Conservation (phyloP, 1,139 yeast genomes). For the Wickerhamomyces sp. region DNA sequence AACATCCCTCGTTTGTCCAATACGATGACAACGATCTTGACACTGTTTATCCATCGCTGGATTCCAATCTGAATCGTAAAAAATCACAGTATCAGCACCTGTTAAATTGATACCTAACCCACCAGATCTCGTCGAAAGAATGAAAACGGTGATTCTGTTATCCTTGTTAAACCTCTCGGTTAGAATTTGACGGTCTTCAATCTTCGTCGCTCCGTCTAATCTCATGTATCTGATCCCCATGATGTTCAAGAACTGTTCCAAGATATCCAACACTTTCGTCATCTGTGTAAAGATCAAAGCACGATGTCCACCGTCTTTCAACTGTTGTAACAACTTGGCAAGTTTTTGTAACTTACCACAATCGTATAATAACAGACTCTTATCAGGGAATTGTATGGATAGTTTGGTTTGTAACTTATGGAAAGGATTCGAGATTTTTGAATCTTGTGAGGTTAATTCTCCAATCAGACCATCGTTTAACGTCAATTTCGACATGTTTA, state of each 20-base stretch:
- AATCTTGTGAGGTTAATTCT: conserved; percentile 10
- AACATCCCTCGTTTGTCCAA: conserved; percentile 97
- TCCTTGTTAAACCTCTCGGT: conserved; percentile 93
- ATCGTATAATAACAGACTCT: conserved; percentile 84
- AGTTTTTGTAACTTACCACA: conserved; percentile 93
- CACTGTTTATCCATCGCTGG: conserved; percentile 99
- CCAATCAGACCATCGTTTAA: conserved; percentile 17
- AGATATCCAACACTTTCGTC: conserved; percentile 91
- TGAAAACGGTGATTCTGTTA: conserved; percentile 81
- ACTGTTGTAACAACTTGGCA: conserved; percentile 66
- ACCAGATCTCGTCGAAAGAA: conserved; percentile 92
- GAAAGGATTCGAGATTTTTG: conserved; percentile 54
- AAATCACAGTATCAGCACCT: conserved; percentile 98
- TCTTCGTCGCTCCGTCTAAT: conserved; percentile 94
- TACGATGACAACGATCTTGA: conserved; percentile 98
- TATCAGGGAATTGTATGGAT: conserved; percentile 95
- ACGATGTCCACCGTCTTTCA: conserved; percentile 84
- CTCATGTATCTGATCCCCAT: conserved; percentile 95
- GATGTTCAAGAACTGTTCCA: conserved; percentile 89
- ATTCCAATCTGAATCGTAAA: conserved; percentile 99
- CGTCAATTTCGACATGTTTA: conserved; percentile 62
- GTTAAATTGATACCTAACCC: conserved; percentile 96
- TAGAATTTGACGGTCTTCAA: conserved; percentile 90
- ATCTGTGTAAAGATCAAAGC: conserved; percentile 96
- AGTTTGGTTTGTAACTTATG: conserved; percentile 82